Evolutionary conservation across 257 asterid genomes (phyloP).

Genomic region (Solanum verrucosum): DNA sequence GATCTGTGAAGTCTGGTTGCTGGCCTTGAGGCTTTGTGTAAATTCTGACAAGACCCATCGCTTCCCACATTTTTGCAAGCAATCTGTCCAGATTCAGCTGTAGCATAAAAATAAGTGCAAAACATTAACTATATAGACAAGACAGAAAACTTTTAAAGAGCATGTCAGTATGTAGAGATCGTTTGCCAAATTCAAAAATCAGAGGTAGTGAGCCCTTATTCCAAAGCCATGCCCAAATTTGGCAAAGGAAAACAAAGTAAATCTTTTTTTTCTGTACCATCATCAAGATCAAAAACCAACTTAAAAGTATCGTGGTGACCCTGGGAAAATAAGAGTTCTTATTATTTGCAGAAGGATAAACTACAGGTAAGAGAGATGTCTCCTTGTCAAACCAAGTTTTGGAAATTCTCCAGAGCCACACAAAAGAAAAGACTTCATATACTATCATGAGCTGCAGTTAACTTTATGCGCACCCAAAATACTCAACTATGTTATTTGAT

Average conservation of each 20-base stretch:
- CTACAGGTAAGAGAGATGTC: background rate
- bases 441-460: background rate
- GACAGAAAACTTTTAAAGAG: background rate
- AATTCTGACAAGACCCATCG: conserved; percentile 84
- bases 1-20: conserved; percentile 96
- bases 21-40: conserved; percentile 99
- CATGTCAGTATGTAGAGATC: background rate
- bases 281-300: background rate
- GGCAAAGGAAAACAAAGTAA: background rate
- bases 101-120: conserved; percentile 11
- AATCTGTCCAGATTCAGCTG: conserved; percentile 52
- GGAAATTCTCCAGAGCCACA: background rate
- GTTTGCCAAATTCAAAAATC: background rate
- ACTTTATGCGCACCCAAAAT: background rate
- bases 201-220: background rate
- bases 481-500: background rate
- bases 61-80: conserved; percentile 86
- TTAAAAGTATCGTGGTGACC: background rate
- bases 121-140: conserved; percentile 3
- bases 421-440: background rate
- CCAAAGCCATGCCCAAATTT: background rate
- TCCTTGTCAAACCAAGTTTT: background rate
- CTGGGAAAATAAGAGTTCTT: background rate
- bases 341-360: background rate
- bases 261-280: background rate